Base-by-base conservation (phyloP, 768 basidiomycete genomes). In the Hygrocybe coccinea region DNA sequence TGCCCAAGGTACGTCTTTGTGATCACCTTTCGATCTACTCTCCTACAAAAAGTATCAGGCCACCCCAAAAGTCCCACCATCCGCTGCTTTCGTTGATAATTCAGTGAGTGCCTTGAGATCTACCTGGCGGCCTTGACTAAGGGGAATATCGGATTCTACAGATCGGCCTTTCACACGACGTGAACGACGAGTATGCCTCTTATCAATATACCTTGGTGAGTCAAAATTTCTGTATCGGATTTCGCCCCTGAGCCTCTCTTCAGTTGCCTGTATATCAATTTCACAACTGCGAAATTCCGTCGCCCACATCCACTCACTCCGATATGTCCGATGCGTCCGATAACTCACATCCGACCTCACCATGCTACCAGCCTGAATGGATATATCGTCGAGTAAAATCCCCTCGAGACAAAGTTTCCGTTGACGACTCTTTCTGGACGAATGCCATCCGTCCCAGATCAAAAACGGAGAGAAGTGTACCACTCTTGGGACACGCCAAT, bases 301-400 rank as follows among this genome's bases (percentile, higher is more conserved):
- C 56, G 56, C 49, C 60, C 51, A 61, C 61, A 56, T 55, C 55
- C 54, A 55, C 60, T 60, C 57, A 63, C 35, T 59, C 64, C 14
- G 37, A 62, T 65, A 36, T 62, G 65, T 46, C 56, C 60, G 29
- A 62, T 62, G 50, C 62, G 65, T 46, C 56, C 60, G 29, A 62
- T 62, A 52, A 60, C 68, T 25, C 62, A 61, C 39, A 63, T 56
- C 49, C 64, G 51, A 25, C 55, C 38, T 54, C 56, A 39, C 58
- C 56, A 44, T 60, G 67, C 46, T 63, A 69, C 38, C 69, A 68
- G 34, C 71, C 73, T 19, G 75, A 78, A 61, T 80, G 79, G 79
- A 70, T 80, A 45, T 77, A 79, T 59, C 75, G 79, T 43, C 72
- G 69, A 33, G 74, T 76, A 45, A 75, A 70, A 61, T 66, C 72